A percentile compares a stretch with the other conserved stretches of the same genome.
These are phyloP conservation scores for Dactylellina sp. DNA, from an alignment of 2,329 filamentous ascomycete genomes.

Conservation along the genomic window DNA sequence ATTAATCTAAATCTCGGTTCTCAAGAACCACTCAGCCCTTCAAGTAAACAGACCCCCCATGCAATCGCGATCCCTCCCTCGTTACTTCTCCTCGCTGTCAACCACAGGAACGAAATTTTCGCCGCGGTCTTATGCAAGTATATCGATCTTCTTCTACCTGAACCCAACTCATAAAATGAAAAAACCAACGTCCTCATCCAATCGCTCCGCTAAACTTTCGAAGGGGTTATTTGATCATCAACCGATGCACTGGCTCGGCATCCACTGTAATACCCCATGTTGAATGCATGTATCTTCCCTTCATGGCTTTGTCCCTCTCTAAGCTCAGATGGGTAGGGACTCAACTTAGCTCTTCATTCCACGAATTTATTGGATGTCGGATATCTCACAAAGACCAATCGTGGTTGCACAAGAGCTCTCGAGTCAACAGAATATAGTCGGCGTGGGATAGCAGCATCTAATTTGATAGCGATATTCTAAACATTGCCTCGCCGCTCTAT, in stretches of 20 bases:
- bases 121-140: not conserved
- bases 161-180: not conserved
- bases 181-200: not conserved
- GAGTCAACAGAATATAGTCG: too few relatives aligned
- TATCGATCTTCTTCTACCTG: not conserved
- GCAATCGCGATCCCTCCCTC: not conserved
- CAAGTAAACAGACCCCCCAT: not conserved
- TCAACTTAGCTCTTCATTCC: slow-evolving; percentile 6
- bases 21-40: slow-evolving; percentile 4
- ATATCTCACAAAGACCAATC: too few relatives aligned
- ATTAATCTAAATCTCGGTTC: slow-evolving; percentile 16
- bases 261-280: not conserved
- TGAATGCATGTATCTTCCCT: not conserved
- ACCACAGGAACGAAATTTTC: not conserved
- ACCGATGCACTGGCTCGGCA: not conserved
- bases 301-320: not conserved
- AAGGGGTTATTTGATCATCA: not conserved
- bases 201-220: not conserved
- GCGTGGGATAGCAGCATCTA: too few relatives aligned
- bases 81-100: not conserved
- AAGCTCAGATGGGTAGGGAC: slow-evolving; percentile 1
- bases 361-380: too few relatives aligned
- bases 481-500: too few relatives aligned
- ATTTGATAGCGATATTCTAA: too few relatives aligned
- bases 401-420: not conserved